phyloP scores from a whole-genome alignment of 176 grass and related monocot genomes.

The Carex parvula region DNA sequence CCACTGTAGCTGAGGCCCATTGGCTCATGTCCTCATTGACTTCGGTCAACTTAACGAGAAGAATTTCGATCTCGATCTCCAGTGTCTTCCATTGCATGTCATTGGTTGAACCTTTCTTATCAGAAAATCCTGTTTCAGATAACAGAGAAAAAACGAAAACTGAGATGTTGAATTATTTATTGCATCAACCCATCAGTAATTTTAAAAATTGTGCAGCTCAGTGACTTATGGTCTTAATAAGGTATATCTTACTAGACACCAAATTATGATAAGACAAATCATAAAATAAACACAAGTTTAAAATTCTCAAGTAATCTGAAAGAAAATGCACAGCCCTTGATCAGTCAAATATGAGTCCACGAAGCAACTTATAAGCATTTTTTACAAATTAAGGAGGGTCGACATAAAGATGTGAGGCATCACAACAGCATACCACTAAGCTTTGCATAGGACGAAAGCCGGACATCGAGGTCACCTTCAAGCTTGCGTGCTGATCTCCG shows the following conservation, averaged over 20 bases:
- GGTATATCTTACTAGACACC: background rate
- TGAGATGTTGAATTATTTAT: background rate
- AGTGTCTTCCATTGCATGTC: conserved; percentile 41
- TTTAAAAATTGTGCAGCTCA: background rate
- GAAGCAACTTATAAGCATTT: too few species aligned
- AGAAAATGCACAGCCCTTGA: background rate
- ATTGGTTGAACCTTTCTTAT: conserved; percentile 17
- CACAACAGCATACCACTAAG: conserved; percentile 15
- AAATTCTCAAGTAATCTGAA: too few species aligned
- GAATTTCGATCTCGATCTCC: conserved; percentile 43
- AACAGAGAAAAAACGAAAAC: background rate
- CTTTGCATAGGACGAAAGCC: conserved; percentile 40
- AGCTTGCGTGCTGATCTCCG: conserved; percentile 34
- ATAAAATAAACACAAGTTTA: too few species aligned
- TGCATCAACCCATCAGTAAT: background rate
- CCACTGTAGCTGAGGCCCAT: conserved; percentile 23
- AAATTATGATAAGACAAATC: background rate
- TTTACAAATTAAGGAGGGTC: too few species aligned
- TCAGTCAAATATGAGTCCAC: background rate
- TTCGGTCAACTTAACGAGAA: conserved; percentile 33
- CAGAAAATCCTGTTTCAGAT: conserved; percentile 29
- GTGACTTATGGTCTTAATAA: background rate
- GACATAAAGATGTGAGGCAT: background rate
- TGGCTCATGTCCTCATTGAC: conserved; percentile 41
- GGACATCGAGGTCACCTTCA: conserved; percentile 45